Conservation (phyloP, 2,329 filamentous ascomycete species). For the Aspergillus fischeri region DNA sequence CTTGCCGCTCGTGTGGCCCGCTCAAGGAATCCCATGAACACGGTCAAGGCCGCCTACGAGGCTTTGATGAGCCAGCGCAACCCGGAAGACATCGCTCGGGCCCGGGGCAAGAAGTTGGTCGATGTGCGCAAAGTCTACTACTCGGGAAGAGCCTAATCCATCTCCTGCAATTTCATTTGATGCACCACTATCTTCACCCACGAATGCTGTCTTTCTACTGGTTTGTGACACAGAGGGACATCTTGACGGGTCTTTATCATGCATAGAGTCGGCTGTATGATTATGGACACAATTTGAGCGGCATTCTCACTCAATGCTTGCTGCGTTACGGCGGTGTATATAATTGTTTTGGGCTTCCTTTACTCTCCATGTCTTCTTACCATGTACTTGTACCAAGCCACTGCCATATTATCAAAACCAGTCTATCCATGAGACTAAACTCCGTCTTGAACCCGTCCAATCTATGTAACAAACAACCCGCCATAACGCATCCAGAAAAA, state of each 20-base stretch:
- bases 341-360: constrained; percentile 10
- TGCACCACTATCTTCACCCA: constrained; percentile 8
- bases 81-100: constrained; percentile 84
- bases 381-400: constrained; percentile 30
- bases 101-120: constrained; percentile 88
- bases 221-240: constrained; percentile 4
- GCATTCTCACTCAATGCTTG: constrained; percentile 2
- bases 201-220: constrained; percentile 24
- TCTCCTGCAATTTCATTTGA: constrained; percentile 3
- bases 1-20: constrained; percentile 78
- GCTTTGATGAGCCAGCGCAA: constrained; percentile 78
- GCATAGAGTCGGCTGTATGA: constrained; percentile 15
- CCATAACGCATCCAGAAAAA: neutral
- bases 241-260: constrained; percentile 2
- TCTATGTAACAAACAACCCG: neutral
- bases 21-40: constrained; percentile 95
- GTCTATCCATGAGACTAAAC: constrained; percentile 7
- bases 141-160: constrained; percentile 63
- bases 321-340: constrained; percentile 19
- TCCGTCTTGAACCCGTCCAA: neutral
- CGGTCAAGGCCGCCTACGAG: constrained; percentile 83
- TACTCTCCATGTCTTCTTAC: constrained; percentile 7
- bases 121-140: constrained; percentile 98
- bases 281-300: constrained; percentile 9
- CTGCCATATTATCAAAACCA: constrained; percentile 4